Percentiles rank a stretch among this genome's conserved stretches.
Evolutionary conservation across 2,329 filamentous ascomycete genomes (phyloP).

Genomic region (Leptographium wingfieldii): DNA sequence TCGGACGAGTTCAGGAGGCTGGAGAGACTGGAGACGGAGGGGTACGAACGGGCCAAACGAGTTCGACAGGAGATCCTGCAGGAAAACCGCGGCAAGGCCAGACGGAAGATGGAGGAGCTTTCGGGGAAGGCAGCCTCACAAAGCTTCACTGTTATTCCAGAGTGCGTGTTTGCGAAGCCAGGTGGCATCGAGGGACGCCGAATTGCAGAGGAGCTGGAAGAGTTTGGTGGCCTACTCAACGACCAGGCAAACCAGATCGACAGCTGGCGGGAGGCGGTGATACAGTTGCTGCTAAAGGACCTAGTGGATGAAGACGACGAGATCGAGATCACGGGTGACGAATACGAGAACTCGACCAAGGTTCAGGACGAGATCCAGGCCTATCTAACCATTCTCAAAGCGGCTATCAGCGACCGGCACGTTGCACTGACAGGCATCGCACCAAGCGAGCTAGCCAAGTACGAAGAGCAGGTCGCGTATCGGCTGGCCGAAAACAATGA

Average conservation of each 20-base stretch:
- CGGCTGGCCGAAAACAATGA: slow-evolving; percentile 46
- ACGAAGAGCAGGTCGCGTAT: slow-evolving; percentile 56
- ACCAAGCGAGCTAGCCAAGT: slow-evolving; percentile 55
- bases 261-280: slow-evolving; percentile 61
- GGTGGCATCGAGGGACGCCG: slow-evolving; percentile 62
- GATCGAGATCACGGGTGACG: slow-evolving; percentile 69
- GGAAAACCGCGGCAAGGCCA: slow-evolving; percentile 42
- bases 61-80: slow-evolving; percentile 69
- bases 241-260: slow-evolving; percentile 58
- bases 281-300: slow-evolving; percentile 58
- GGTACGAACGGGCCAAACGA: slow-evolving; percentile 66
- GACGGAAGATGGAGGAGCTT: slow-evolving; percentile 52
- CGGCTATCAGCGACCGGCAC: slow-evolving; percentile 66
- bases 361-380: slow-evolving; percentile 81
- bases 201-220: slow-evolving; percentile 52
- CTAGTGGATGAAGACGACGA: slow-evolving; percentile 72
- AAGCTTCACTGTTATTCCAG: slow-evolving; percentile 49
- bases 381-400: slow-evolving; percentile 67
- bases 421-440: slow-evolving; percentile 62
- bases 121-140: slow-evolving; percentile 36
- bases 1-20: slow-evolving; percentile 54
- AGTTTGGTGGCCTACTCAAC: slow-evolving; percentile 55
- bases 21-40: slow-evolving; percentile 56
- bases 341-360: slow-evolving; percentile 78
- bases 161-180: slow-evolving; percentile 37